Conservation (phyloP, 1,284 basidiomycete genomes). For the Fomitiporia mediterranea region DNA sequence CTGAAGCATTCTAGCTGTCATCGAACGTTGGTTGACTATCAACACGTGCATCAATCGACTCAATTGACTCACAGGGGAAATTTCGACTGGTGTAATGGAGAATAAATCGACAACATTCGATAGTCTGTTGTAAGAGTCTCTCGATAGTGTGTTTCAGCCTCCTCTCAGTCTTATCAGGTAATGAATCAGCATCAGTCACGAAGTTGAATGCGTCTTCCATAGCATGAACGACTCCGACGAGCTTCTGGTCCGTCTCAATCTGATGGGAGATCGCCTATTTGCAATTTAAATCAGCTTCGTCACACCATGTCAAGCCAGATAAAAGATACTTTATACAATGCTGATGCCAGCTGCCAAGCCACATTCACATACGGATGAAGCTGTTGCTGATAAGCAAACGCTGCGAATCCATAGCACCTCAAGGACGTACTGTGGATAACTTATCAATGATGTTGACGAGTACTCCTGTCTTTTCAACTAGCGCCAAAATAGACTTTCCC, state of each 20-base stretch:
- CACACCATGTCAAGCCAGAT: too few species aligned
- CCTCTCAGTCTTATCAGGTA: not conserved
- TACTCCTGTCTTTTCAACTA: too few species aligned
- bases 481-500: too few species aligned
- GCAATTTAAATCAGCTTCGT: too few species aligned
- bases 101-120: not conserved
- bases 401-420: too few species aligned
- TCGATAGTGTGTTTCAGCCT: not conserved
- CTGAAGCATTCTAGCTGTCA: constrained; percentile 3
- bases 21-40: not conserved
- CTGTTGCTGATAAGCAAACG: too few species aligned
- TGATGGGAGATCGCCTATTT: too few species aligned
- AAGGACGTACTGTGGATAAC: too few species aligned
- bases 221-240: not conserved
- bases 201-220: not conserved
- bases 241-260: not conserved
- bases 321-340: too few species aligned
- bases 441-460: too few species aligned
- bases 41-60: not conserved
- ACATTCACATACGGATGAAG: too few species aligned
- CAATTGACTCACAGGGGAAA: not conserved
- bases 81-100: not conserved
- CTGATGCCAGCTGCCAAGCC: too few species aligned
- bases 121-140: not conserved
- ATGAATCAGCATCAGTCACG: not conserved